Percentiles rank a stretch among this genome's conserved stretches.
These are phyloP conservation scores for Lentinula novae-zelandiae DNA, from an alignment of 1,284 basidiomycete genomes.

Conservation along the genomic window DNA sequence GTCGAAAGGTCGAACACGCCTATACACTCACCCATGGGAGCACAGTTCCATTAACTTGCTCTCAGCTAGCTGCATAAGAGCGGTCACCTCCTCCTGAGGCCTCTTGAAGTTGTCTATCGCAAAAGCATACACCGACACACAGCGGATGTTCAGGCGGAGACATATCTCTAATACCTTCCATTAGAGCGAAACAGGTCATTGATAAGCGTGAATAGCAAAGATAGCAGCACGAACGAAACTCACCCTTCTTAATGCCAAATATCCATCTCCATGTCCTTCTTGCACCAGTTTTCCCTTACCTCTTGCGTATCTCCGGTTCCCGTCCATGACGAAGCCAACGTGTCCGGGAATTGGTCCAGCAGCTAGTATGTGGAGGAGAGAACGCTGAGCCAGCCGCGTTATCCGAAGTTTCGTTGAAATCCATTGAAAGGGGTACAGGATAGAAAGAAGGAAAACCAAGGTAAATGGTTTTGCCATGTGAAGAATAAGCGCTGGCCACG, in stretches of 20 bases:
- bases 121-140: conserved; percentile 94
- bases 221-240: conserved; percentile 21
- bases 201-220: neutral
- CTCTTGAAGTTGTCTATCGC: conserved; percentile 97
- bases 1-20: neutral
- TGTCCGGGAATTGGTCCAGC: conserved; percentile 85
- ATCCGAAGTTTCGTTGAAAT: neutral
- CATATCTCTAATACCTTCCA: conserved; percentile 80
- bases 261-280: conserved; percentile 87
- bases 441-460: neutral
- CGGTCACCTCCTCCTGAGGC: conserved; percentile 81
- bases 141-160: conserved; percentile 69
- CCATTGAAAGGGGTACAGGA: neutral
- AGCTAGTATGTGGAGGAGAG: conserved; percentile 7
- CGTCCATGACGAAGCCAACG: conserved; percentile 98
- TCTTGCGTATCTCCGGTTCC: conserved; percentile 92
- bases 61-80: conserved; percentile 84
- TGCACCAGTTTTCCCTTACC: conserved; percentile 57
- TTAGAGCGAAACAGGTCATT: neutral
- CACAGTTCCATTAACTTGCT: conserved; percentile 82
- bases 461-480: neutral
- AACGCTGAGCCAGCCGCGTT: conserved; percentile 8
- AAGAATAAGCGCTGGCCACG: neutral
- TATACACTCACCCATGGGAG: conserved; percentile 69
- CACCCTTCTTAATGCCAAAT: conserved; percentile 78